These are phyloP conservation scores for Coniferiporia sulphurascens DNA, from an alignment of 1,284 basidiomycete species.

Conservation along the genomic window DNA sequence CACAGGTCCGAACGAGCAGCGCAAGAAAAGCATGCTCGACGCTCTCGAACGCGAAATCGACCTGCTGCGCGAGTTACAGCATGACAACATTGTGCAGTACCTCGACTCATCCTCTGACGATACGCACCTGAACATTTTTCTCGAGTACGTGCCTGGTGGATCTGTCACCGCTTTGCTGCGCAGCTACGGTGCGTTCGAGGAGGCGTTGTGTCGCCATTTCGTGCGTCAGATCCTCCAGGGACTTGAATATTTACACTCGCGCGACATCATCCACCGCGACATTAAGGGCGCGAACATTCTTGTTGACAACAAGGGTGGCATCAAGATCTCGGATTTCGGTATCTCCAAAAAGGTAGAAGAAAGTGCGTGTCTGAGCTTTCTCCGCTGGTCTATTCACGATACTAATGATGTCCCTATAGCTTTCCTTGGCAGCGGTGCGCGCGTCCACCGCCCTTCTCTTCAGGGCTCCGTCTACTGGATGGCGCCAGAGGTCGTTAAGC, in stretches of 20 bases:
- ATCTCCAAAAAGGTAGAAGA: constrained; percentile 98
- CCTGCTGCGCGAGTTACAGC: constrained; percentile 89
- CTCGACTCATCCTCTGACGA: constrained; percentile 89
- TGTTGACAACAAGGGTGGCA: constrained; percentile 96
- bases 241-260: constrained; percentile 88
- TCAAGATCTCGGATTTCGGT: constrained; percentile 99
- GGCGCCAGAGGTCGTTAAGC: constrained; percentile 98
- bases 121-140: constrained; percentile 92
- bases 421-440: constrained; percentile 63
- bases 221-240: constrained; percentile 92
- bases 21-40: constrained; percentile 92
- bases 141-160: constrained; percentile 98
- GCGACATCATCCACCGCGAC: constrained; percentile 96
- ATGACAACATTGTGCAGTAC: constrained; percentile 98
- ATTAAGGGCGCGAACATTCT: constrained; percentile 99
- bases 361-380: constrained; percentile 54
- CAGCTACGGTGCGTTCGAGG: constrained; percentile 97
- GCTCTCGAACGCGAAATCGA: constrained; percentile 97
- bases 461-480: constrained; percentile 99
- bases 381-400: not conserved
- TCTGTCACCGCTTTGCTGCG: constrained; percentile 90
- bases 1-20: constrained; percentile 84
- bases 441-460: constrained; percentile 82
- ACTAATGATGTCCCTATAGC: constrained; percentile 39
- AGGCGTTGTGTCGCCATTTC: constrained; percentile 91